Conservation (phyloP, 306 rosid genomes). For the Trifolium subterraneum region DNA sequence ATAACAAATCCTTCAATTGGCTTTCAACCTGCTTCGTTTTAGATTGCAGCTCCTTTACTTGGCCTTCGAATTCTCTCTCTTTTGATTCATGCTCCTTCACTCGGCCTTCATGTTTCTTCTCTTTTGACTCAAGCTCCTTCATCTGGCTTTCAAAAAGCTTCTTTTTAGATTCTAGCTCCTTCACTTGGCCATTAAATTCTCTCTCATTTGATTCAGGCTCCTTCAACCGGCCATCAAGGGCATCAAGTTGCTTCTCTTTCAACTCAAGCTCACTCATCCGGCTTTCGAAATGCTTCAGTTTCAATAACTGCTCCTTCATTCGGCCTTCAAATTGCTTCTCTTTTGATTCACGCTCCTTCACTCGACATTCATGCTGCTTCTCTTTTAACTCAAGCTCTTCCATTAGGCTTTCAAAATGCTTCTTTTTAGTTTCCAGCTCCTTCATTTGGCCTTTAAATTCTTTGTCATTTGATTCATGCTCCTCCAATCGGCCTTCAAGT, state of each 20-base stretch:
- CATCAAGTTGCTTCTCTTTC: background rate
- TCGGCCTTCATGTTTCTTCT: too few relatives aligned
- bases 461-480: background rate
- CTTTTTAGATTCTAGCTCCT: background rate
- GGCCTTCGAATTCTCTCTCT: background rate
- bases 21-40: too few relatives aligned
- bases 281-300: too few relatives aligned
- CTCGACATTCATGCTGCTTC: background rate
- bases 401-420: background rate
- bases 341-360: background rate
- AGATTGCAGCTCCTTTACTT: background rate
- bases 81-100: too few relatives aligned
- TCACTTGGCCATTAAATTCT: background rate
- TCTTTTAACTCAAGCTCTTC: background rate
- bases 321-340: background rate
- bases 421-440: background rate
- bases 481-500: background rate
- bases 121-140: background rate
- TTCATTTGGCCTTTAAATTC: background rate
- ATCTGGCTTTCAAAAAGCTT: background rate
- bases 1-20: too few relatives aligned
- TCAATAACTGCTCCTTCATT: too few relatives aligned
- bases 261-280: background rate
- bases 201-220: background rate
- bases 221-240: background rate